These are phyloP conservation scores for Boletus rubescentipes DNA, from an alignment of 768 basidiomycete genomes.

Conservation along the genomic window DNA sequence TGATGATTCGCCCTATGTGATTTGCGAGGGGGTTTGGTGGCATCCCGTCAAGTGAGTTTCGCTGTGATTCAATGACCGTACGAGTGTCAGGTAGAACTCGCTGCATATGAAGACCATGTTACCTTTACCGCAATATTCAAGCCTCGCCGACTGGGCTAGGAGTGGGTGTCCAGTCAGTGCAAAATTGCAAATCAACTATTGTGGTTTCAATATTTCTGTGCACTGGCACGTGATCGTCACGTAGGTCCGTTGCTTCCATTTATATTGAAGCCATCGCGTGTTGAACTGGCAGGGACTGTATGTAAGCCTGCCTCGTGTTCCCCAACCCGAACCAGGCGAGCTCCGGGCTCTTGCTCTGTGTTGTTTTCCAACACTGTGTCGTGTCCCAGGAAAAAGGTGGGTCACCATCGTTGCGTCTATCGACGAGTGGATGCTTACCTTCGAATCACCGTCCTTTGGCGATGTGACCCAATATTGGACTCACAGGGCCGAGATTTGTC, in stretches of 20 bases:
- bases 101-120: too few species aligned
- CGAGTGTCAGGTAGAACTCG: too few species aligned
- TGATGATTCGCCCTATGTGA: too few species aligned
- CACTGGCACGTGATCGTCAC: slow-evolving; percentile 29
- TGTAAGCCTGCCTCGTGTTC: slow-evolving; percentile 34
- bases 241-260: slow-evolving; percentile 10
- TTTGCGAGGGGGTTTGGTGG: too few species aligned
- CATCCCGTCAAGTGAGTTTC: too few species aligned
- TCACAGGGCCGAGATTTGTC: slow-evolving; percentile 2
- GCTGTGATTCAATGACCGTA: too few species aligned
- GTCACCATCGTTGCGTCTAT: slow-evolving; percentile 3
- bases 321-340: slow-evolving; percentile 24
- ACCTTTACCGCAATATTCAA: too few species aligned
- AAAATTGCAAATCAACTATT: too few species aligned
- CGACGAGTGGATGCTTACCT: slow-evolving; percentile 4
- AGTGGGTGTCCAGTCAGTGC: too few species aligned
- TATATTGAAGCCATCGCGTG: slow-evolving; percentile 12
- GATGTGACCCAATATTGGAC: neutral
- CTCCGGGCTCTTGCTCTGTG: slow-evolving; percentile 23
- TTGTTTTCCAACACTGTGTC: slow-evolving; percentile 21
- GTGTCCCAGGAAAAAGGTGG: slow-evolving; percentile 26
- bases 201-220: neutral
- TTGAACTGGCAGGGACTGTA: slow-evolving; percentile 10
- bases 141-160: too few species aligned
- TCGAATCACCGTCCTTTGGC: neutral